These are phyloP conservation scores for Grosmannia serpens DNA, from an alignment of 2,329 filamentous ascomycete species.

Conservation along the genomic window DNA sequence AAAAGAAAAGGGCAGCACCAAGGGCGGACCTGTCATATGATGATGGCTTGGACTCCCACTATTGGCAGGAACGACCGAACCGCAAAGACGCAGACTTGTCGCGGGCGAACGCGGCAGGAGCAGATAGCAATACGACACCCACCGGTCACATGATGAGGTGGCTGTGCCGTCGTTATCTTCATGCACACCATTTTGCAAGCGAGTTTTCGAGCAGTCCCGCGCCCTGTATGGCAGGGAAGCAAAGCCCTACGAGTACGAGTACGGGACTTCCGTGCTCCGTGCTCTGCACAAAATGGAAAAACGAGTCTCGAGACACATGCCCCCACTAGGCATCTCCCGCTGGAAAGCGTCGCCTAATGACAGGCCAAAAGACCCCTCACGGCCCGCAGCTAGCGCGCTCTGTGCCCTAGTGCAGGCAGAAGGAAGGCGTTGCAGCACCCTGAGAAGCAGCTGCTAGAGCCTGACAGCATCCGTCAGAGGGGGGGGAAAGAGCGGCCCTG, in stretches of 20 bases:
- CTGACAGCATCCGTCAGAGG: not conserved
- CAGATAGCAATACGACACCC: too few species aligned
- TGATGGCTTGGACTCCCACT: too few species aligned
- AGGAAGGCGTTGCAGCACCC: not conserved
- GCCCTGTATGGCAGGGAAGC: too few species aligned
- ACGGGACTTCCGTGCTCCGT: too few species aligned
- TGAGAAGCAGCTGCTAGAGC: too few species aligned
- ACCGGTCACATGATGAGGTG: too few species aligned
- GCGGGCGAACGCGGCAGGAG: too few species aligned
- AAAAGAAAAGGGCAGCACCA: not conserved
- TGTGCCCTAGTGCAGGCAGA: not conserved
- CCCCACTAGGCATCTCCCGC: not conserved
- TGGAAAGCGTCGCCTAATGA: not conserved
- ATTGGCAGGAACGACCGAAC: too few species aligned
- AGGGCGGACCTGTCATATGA: not conserved
- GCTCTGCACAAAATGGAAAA: not conserved
- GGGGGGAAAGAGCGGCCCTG: not conserved
- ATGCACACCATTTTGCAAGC: too few species aligned
- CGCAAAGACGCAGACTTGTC: too few species aligned
- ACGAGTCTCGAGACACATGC: not conserved
- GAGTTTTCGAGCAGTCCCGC: too few species aligned
- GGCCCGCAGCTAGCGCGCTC: not conserved
- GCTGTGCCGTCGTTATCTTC: too few species aligned
- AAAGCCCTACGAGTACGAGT: not conserved
- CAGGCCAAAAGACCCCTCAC: not conserved